These are phyloP conservation scores for Anthostomella pinea DNA, from an alignment of 2,329 filamentous ascomycete species.

Conservation along the genomic window DNA sequence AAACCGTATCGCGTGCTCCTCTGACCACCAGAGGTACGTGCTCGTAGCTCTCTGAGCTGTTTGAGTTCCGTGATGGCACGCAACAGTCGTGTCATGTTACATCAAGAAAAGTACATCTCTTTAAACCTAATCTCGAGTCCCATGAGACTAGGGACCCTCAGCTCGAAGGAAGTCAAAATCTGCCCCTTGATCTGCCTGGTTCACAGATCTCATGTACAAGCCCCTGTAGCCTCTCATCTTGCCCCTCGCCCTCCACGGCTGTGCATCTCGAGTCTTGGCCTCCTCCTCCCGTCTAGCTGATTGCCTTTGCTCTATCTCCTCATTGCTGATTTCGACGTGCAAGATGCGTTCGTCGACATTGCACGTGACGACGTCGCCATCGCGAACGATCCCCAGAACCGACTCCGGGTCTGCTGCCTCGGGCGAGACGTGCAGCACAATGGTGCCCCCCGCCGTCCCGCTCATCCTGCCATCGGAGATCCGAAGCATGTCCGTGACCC, in stretches of 20 bases:
- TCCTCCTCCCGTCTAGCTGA: conserved; percentile 53
- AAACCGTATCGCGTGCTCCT: conserved; percentile 51
- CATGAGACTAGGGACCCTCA: conserved; percentile 24
- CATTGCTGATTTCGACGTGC: conserved; percentile 59
- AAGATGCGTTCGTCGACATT: conserved; percentile 66
- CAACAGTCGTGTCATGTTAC: not conserved
- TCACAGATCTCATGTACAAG: conserved; percentile 57
- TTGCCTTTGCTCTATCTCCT: conserved; percentile 64
- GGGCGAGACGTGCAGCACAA: conserved; percentile 82
- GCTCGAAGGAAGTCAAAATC: conserved; percentile 63
- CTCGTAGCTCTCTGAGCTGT: conserved; percentile 43
- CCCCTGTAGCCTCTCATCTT: conserved; percentile 55
- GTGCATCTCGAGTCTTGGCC: conserved; percentile 24
- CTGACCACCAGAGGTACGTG: conserved; percentile 49
- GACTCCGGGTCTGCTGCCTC: conserved; percentile 76
- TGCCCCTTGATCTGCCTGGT: conserved; percentile 56
- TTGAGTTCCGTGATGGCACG: no score
- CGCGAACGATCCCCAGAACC: conserved; percentile 71
- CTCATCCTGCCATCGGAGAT: conserved; percentile 86
- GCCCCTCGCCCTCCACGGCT: conserved; percentile 36
- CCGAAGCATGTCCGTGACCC: conserved; percentile 75
- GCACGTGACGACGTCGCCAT: conserved; percentile 78
- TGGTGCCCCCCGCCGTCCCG: conserved; percentile 84
- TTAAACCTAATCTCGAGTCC: conserved; percentile 48
- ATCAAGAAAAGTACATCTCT: conserved; percentile 29